These are phyloP conservation scores for Lepraria neglecta DNA, from an alignment of 495 filamentous ascomycete species.

Conservation along the genomic window DNA sequence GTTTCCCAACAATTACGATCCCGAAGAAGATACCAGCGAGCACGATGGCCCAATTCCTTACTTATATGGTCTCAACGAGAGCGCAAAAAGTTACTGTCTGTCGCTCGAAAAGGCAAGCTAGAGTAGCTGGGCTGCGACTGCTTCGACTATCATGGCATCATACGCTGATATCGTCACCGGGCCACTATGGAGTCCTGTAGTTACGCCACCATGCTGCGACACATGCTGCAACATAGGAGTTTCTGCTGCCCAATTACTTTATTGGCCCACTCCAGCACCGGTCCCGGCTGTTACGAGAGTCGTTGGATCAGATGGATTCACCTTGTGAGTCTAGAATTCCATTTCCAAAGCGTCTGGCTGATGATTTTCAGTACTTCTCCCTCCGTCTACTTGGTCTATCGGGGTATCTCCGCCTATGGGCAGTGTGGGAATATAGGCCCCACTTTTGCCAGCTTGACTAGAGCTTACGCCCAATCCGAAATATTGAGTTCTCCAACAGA, in stretches of 20 bases:
- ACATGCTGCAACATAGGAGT: background rate
- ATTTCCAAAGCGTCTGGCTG: background rate
- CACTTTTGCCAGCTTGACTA: background rate
- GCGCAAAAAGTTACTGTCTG: background rate
- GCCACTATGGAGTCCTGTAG: background rate
- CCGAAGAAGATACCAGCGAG: background rate
- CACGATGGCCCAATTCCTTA: background rate
- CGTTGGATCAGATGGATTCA: background rate
- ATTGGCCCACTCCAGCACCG: background rate
- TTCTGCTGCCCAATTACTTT: background rate
- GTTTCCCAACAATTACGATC: background rate
- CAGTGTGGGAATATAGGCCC: background rate
- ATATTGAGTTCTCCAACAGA: background rate
- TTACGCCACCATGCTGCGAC: background rate
- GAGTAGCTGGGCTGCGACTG: background rate
- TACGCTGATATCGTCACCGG: no score
- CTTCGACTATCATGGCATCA: no score
- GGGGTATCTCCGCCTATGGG: background rate
- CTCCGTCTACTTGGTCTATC: background rate
- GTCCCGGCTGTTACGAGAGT: background rate
- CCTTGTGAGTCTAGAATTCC: background rate
- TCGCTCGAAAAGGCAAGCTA: background rate
- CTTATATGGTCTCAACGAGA: background rate
- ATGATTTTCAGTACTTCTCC: background rate
- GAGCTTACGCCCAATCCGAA: background rate